phyloP scores from a whole-genome alignment of 2,329 filamentous ascomycete species.

The Penicillium italicum region DNA sequence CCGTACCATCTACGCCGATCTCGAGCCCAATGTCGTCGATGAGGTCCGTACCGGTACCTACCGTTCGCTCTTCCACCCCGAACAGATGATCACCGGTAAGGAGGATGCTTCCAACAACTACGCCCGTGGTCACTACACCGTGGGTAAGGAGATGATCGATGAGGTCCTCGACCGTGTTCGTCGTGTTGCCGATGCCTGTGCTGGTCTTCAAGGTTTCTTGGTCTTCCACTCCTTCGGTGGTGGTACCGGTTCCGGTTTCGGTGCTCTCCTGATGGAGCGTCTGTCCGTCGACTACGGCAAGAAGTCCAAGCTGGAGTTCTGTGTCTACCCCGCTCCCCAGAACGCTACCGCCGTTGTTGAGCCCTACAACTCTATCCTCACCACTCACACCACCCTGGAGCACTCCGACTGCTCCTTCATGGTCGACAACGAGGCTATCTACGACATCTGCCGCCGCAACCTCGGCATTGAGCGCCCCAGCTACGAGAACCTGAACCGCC shows the following conservation, averaged over 20 bases:
- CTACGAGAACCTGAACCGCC: constrained; percentile 97
- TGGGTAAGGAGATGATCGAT: constrained; percentile 99
- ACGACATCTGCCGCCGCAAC: constrained; percentile 98
- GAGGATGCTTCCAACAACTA: constrained; percentile 99
- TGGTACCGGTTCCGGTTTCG: constrained; percentile 97
- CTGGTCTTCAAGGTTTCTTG: constrained; percentile 96
- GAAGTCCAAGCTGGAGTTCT: constrained; percentile 99
- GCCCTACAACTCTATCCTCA: constrained; percentile 99
- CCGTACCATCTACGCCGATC: constrained; percentile 98
- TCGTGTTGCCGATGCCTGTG: constrained; percentile 95
- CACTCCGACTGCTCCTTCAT: constrained; percentile 99
- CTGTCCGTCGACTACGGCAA: constrained; percentile 99
- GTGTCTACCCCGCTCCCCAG: constrained; percentile 96
- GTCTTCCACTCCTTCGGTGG: constrained; percentile 99
- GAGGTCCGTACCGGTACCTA: constrained; percentile 98
- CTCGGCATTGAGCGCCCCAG: constrained; percentile 94
- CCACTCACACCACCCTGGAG: constrained; percentile 97
- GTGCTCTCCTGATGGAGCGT: constrained; percentile 97
- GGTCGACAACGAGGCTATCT: constrained; percentile 99
- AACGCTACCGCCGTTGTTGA: constrained; percentile 96
- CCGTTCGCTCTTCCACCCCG: constrained; percentile 95
- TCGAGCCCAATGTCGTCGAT: constrained; percentile 99
- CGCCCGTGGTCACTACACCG: constrained; percentile 98
- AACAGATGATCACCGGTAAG: constrained; percentile 99
- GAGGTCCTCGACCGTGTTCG: constrained; percentile 96